Evolutionary conservation across 805 yeast genomes (phyloP), one percentile per base, ranked within the genome.

Genomic region (Zygosaccharomyces pseudorouxii): DNA sequence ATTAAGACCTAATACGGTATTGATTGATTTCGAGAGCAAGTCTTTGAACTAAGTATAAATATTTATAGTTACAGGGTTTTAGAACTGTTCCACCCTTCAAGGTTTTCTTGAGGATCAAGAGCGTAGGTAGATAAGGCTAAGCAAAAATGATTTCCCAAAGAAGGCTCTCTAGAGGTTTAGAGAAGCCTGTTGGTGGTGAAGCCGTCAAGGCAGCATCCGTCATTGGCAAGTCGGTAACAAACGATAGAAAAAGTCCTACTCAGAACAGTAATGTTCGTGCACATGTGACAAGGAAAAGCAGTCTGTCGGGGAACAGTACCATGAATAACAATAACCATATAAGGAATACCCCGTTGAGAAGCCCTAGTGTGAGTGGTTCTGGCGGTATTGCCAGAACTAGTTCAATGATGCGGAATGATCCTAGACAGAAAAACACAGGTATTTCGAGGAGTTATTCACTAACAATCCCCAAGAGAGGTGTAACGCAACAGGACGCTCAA

Each of bases 191-290:
- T 8, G 68, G 71, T 49, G 68, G 79, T 3, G 76, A 76, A 42
- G 86, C 86, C 0, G 55, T 81, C 22, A 86, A 85, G 5, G 86
- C 86, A 22, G 86, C 86, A 3, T 66, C 78, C 6, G 79, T 79
- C 3, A 74, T 78, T 50, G 82, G 82, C 2, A 66, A 67, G 45
- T 79, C 81, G 0, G 50, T 77, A 45, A 71, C 68, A 54, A 67
- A 45, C 18, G 57, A 57, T 37, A 67, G 67, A 1, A 56, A 55
- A 37, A 42, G 52, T 7, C 58, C 63, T 14, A 63, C 62, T 47
- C 55, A 54, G 37, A 50, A 49, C 20, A 62, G 55, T 28, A 18
- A 33, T 35, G 61, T 16, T 66, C 67, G 20, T 48, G 37, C 19
- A 5, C 37, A 18, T 33, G 37, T 5, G 16, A 14, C 46, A 9